Evolutionary conservation across 441 rosid species (phyloP), one percentile per base, ranked within the genome.

Genomic region (Erysimum cheiri): DNA sequence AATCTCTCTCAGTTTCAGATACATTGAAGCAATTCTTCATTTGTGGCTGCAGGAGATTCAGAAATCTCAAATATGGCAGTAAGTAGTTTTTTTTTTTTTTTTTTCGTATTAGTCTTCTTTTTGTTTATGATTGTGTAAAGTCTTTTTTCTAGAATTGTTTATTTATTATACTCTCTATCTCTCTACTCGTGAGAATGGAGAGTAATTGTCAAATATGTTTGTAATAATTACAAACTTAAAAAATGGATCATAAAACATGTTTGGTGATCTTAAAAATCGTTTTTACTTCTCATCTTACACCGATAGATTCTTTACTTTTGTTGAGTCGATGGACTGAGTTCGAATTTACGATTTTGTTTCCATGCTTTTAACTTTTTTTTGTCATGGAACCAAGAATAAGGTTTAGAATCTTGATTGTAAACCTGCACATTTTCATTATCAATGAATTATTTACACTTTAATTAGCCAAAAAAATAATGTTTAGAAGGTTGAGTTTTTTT

Each of bases 31-130:
- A 19, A 13, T 41, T 73, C 62, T 60, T 47, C 52, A 44, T 67
- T 60, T 60, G 61, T 60, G 13, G 61, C 62, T 74, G 4, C 69
- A 17, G 9, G 48, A 61, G 31, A 53, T 55, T 55, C 37, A 41
- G 19, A 67, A 60, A 22, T 22, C 24, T 22, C 24, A 22, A 22
- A 26, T 49, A 74, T 74, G 78, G 68, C 72, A 60, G 73, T 74
- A 74, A 53, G 78, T 44, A 48, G n/a, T n/a, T n/a, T 5, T 0
- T 28, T 44, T 35, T 14, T 8, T 57, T 1, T 11, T 57, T 1
- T 11, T 19, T 4, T 14, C 3, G 39, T 31, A 32, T 32, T 32
- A 32, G 1, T 55, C 26, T 55, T 1, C 26, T 5, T 54, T 35
- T 37, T 56, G 3, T 53, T 26, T 4, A 5, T 35, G 1, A 36